Percentiles rank a stretch among this genome's conserved stretches.
Evolutionary conservation across 345 rosid genomes (phyloP).

Genomic region (Camelina hispida): DNA sequence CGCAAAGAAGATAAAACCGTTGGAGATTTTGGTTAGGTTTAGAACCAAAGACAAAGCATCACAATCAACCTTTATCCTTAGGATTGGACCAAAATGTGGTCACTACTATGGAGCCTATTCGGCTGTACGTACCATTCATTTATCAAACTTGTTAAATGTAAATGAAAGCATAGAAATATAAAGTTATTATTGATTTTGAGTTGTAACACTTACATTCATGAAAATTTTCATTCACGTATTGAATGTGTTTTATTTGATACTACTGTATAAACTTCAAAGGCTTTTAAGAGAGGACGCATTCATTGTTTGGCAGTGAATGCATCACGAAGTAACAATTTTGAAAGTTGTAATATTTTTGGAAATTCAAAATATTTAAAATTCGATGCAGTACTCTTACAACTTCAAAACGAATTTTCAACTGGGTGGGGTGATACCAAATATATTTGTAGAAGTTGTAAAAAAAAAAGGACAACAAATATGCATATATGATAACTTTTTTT

Average conservation of each 20-base stretch:
- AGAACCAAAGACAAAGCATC: slow-evolving; percentile 45
- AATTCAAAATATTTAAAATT: slow-evolving; percentile 31
- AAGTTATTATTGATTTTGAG: not conserved
- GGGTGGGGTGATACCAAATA: too few relatives aligned
- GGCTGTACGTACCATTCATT: slow-evolving; percentile 8
- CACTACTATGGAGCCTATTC: slow-evolving; percentile 14
- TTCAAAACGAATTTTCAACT: too few relatives aligned
- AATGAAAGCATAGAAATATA: not conserved
- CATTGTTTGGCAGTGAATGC: slow-evolving; percentile 28
- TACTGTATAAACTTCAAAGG: not conserved
- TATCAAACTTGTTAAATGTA: slow-evolving; percentile 6
- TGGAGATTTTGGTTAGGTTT: slow-evolving; percentile 24
- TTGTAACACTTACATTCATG: not conserved
- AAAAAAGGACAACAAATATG: too few relatives aligned
- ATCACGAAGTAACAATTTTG: slow-evolving; percentile 24
- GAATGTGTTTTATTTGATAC: slow-evolving; percentile 6
- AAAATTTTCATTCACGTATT: not conserved
- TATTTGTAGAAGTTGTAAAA: too few relatives aligned
- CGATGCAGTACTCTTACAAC: not conserved
- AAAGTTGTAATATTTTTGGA: not conserved
- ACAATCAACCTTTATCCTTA: slow-evolving; percentile 32
- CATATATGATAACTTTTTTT: too few relatives aligned
- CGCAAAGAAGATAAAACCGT: slow-evolving; percentile 38
- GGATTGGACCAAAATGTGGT: slow-evolving; percentile 28
- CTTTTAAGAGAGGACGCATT: slow-evolving; percentile 21